Percentiles rank a stretch among this genome's conserved stretches.
phyloP scores from a whole-genome alignment of 495 filamentous ascomycete species.

The Sordaria brevicollis region DNA sequence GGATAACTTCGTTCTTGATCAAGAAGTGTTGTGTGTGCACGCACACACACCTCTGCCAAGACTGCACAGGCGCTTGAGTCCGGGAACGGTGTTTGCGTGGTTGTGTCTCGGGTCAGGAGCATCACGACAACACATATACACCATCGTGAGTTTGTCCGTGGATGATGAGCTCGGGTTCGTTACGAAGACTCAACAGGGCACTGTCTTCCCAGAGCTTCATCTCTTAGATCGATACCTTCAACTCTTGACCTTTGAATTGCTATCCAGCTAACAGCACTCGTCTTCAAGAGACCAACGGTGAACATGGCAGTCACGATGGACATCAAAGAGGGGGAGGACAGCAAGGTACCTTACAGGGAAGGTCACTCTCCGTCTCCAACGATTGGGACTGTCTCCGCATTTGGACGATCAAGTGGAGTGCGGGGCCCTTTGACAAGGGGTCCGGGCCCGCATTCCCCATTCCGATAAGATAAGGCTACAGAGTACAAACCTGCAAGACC shows the following conservation, averaged over 20 bases:
- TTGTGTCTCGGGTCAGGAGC: background rate
- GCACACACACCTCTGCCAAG: too few relatives aligned
- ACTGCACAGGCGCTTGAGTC: too few relatives aligned
- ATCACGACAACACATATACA: background rate
- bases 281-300: background rate
- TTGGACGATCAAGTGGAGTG: background rate
- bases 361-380: background rate
- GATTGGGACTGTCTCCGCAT: background rate
- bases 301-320: background rate
- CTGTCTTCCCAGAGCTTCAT: too few relatives aligned
- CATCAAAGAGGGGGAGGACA: background rate
- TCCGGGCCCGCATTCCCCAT: background rate
- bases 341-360: background rate
- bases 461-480: background rate
- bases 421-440: background rate
- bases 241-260: background rate
- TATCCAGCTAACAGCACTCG: background rate
- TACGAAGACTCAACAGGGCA: background rate
- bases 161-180: background rate
- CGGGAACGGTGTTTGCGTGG: too few relatives aligned
- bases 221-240: too few relatives aligned
- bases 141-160: background rate
- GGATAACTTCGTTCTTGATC: too few relatives aligned
- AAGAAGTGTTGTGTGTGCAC: too few relatives aligned
- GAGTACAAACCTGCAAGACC: too few relatives aligned